Base-by-base conservation (phyloP, 176 grass and related monocot species). In the Carex parvula region DNA sequence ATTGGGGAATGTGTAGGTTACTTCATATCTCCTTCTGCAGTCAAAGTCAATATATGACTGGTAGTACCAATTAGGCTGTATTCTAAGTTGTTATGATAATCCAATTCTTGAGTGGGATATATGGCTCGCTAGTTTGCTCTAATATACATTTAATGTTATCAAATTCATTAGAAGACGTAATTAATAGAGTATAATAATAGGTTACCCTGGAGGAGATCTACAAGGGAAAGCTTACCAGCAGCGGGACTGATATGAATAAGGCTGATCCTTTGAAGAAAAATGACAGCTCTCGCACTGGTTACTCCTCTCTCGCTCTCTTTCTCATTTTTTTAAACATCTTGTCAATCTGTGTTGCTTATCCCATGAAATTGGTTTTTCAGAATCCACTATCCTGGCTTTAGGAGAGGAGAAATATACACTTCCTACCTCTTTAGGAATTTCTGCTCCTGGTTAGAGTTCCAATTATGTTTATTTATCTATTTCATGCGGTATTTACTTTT, bases 171-270 rank as follows among this genome's bases (percentile, higher is more conserved):
- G 22, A 24, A 24, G 22, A 24, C 0, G 22, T 24, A 24, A 24
- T 24, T 24, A 24, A 24, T 24, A 24, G 22, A 24, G 79, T 14
- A 68, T 21, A 50, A 81, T 81, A 18, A 22, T 79, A 98, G 95
- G 89, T 84, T 86, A 53, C 89, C 88, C 79, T 94, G 81, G 86
- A 94, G 84, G 92, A 98, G 81, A 99, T 99, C 55, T 90, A 90
- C 73, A 89, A 89, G 62, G 97, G 97, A 63, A 94, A 93, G 81
- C 55, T 96, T 72, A 84, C 77, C 60, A 88, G 91, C 77, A 92
- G 87, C 66, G 93, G 84, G 53, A 82, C 70, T 64, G 37, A 39
- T 39, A 39, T 39, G 37, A 39, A 39, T 39, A 39, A 39, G 37
- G 37, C 37, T 39, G 60, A 66, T 68, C 11, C 62, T 21, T 44